phyloP scores from a whole-genome alignment of 176 grass and related monocot species.

The Coix lacrymajobi region DNA sequence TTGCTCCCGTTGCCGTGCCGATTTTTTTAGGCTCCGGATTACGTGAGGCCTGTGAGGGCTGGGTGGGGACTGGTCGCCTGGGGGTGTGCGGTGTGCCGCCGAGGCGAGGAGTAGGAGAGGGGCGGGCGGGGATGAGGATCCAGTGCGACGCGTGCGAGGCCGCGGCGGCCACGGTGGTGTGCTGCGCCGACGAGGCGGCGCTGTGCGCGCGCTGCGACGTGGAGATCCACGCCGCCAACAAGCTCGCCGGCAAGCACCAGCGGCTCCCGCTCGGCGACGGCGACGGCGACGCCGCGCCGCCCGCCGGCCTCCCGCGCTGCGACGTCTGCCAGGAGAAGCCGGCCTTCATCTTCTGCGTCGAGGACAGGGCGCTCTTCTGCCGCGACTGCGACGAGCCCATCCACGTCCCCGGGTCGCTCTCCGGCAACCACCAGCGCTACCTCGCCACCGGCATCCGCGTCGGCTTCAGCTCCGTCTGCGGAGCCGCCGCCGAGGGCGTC shows the following conservation, averaged over 20 bases:
- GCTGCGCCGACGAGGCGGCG: slow-evolving; percentile 89
- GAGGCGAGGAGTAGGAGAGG: slow-evolving; percentile 39
- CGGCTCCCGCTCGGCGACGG: slow-evolving; percentile 43
- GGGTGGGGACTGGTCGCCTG: too few relatives aligned
- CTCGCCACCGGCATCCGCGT: slow-evolving; percentile 89
- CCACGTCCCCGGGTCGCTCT: slow-evolving; percentile 72
- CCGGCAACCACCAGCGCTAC: slow-evolving; percentile 75
- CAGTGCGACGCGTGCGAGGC: slow-evolving; percentile 81
- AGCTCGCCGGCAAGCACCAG: slow-evolving; percentile 80
- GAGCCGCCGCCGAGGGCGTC: slow-evolving; percentile 11
- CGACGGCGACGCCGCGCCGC: not conserved
- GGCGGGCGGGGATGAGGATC: slow-evolving; percentile 49
- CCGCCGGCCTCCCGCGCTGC: slow-evolving; percentile 49
- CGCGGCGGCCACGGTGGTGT: slow-evolving; percentile 63
- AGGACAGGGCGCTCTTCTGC: slow-evolving; percentile 96
- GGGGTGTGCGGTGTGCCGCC: too few relatives aligned
- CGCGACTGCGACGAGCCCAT: slow-evolving; percentile 94
- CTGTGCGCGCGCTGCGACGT: slow-evolving; percentile 74
- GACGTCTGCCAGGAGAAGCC: slow-evolving; percentile 91
- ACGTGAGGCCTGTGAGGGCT: not conserved
- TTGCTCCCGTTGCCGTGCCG: not conserved
- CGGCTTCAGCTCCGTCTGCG: slow-evolving; percentile 48
- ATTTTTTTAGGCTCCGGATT: not conserved
- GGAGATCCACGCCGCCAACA: slow-evolving; percentile 75
- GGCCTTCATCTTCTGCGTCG: slow-evolving; percentile 96